These are phyloP conservation scores for Xerocomellus dryophilus DNA, from an alignment of 768 basidiomycete genomes.

Conservation along the genomic window DNA sequence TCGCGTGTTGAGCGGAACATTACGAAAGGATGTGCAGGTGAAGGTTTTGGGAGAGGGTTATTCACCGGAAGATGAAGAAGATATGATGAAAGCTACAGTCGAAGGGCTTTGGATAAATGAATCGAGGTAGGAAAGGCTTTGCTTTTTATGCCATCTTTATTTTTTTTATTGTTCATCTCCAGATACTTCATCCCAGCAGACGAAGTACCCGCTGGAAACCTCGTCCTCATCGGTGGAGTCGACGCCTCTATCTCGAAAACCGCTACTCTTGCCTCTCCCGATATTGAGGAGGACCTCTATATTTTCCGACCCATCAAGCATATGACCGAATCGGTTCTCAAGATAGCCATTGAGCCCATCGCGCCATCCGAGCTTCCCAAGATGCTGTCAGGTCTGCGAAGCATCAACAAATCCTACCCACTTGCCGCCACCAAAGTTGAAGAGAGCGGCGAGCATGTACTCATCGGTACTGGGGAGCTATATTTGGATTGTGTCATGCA, in stretches of 20 bases:
- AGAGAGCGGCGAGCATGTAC: constrained; percentile 95
- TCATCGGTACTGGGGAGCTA: constrained; percentile 95
- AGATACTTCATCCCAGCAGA: constrained; percentile 91
- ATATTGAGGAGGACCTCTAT: constrained; percentile 82
- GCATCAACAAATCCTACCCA: constrained; percentile 97
- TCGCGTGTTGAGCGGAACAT: constrained; percentile 87
- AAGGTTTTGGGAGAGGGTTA: constrained; percentile 99
- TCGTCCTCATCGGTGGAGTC: constrained; percentile 89
- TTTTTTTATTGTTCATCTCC: constrained; percentile 1
- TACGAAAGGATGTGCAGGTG: constrained; percentile 76
- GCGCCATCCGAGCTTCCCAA: constrained; percentile 97
- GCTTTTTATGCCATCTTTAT: not conserved
- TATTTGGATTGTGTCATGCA: constrained; percentile 98
- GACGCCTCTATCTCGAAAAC: constrained; percentile 95
- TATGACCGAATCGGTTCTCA: constrained; percentile 94
- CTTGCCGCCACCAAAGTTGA: constrained; percentile 94
- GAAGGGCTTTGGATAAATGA: constrained; percentile 91
- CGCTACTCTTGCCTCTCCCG: constrained; percentile 75
- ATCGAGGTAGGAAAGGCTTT: constrained; percentile 58
- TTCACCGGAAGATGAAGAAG: constrained; percentile 98
- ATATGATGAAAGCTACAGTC: constrained; percentile 82
- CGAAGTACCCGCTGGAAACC: constrained; percentile 86
- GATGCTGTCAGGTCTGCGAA: constrained; percentile 95
- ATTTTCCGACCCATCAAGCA: constrained; percentile 97
- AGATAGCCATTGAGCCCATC: constrained; percentile 97